phyloP scores from a whole-genome alignment of 805 yeast species.

The Ogataea chonburiensis region DNA sequence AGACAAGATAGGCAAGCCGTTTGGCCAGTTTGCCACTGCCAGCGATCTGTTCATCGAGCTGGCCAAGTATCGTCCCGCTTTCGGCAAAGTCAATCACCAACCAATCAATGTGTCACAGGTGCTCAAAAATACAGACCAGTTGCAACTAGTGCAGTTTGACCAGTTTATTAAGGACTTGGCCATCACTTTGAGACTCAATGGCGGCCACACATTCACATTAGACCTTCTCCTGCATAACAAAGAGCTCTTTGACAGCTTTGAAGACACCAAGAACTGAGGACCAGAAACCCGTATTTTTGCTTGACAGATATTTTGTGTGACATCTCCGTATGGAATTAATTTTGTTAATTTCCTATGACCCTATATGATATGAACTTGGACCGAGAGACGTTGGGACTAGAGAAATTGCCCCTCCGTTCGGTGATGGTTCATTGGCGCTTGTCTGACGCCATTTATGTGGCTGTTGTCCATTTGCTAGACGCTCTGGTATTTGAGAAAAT shows the following conservation, averaged over 20 bases:
- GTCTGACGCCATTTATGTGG: conserved; percentile 26
- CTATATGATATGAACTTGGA: conserved; percentile 21
- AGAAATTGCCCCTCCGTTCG: conserved; percentile 20
- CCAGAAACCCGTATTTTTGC: conserved; percentile 1
- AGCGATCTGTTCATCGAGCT: conserved; percentile 39
- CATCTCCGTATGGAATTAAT: no score
- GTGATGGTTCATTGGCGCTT: conserved; percentile 28
- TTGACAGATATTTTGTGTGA: no score
- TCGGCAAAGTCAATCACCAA: conserved; percentile 1
- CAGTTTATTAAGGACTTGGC: conserved; percentile 42
- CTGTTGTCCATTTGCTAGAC: conserved; percentile 23
- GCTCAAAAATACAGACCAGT: conserved; percentile 16
- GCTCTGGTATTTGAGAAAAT: conserved; percentile 28
- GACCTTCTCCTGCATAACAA: conserved; percentile 56
- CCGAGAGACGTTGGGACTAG: conserved; percentile 30
- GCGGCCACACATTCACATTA: conserved; percentile 57
- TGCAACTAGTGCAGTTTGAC: conserved; percentile 23
- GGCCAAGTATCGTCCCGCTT: conserved; percentile 34
- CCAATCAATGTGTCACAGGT: conserved; percentile 10
- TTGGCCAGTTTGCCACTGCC: conserved; percentile 39
- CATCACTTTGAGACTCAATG: conserved; percentile 48
- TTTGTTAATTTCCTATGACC: conserved; percentile 2
- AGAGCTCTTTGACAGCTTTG: conserved; percentile 44
- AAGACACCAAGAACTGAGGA: conserved; percentile 23
- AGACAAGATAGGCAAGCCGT: conserved; percentile 33